Conservation (phyloP, 768 basidiomycete species). For the Rhizopogon vulgaris region DNA sequence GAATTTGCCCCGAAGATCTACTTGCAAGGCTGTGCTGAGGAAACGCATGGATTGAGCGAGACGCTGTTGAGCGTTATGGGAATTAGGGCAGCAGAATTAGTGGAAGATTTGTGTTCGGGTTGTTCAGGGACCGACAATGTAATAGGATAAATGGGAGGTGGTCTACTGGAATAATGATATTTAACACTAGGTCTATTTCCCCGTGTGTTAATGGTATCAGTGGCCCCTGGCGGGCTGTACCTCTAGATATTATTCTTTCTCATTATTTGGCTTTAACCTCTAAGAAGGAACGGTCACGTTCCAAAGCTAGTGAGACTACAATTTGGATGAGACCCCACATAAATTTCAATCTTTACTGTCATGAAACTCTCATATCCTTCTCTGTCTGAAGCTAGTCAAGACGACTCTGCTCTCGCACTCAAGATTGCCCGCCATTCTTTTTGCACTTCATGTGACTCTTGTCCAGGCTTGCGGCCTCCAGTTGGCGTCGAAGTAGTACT, state of each 20-base stretch:
- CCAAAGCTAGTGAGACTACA: too few relatives aligned
- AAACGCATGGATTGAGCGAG: slow-evolving; percentile 35
- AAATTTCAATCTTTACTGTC: neutral
- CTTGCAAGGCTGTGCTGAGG: slow-evolving; percentile 31
- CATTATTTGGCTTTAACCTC: too few relatives aligned
- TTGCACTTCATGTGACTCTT: slow-evolving; percentile 61
- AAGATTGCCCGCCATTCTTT: slow-evolving; percentile 82
- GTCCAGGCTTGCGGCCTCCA: slow-evolving; percentile 66
- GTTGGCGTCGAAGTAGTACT: slow-evolving; percentile 51
- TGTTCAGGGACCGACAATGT: neutral
- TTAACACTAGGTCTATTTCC: too few relatives aligned
- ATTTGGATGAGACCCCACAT: too few relatives aligned
- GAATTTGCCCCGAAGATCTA: slow-evolving; percentile 19
- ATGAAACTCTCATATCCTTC: slow-evolving; percentile 71
- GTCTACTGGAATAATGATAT: too few relatives aligned
- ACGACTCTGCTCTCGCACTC: slow-evolving; percentile 46
- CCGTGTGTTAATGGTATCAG: too few relatives aligned
- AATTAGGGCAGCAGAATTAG: slow-evolving; percentile 39
- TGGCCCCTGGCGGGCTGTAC: too few relatives aligned
- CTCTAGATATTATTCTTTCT: too few relatives aligned
- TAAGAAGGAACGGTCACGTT: too few relatives aligned
- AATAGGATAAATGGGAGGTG: neutral
- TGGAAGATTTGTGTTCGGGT: slow-evolving; percentile 28
- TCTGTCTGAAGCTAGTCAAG: slow-evolving; percentile 45
- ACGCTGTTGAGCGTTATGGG: slow-evolving; percentile 42